Conservation (phyloP, 2,329 filamentous ascomycete genomes). For the Paraphaeosphaeria sporulosa region DNA sequence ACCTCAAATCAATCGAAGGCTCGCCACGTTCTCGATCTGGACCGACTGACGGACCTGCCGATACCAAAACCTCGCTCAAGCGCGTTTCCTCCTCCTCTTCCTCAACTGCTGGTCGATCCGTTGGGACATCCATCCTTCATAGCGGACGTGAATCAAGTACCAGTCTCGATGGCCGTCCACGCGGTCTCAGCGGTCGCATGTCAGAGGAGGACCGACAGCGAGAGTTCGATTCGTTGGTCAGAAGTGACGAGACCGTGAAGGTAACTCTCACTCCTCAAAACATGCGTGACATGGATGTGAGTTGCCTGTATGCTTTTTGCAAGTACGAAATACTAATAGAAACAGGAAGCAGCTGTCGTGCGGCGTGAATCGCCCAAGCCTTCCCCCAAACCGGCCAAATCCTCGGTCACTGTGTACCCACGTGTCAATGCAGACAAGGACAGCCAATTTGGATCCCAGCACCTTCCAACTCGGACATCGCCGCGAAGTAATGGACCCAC, state of each 20-base stretch:
- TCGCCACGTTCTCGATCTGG: slow-evolving; percentile 28
- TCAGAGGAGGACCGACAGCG: slow-evolving; percentile 50
- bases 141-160: slow-evolving; percentile 43
- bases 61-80: slow-evolving; percentile 35
- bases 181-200: slow-evolving; percentile 40
- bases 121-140: slow-evolving; percentile 41
- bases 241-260: slow-evolving; percentile 58
- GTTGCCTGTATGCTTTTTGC: slow-evolving; percentile 23
- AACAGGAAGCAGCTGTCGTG: slow-evolving; percentile 30
- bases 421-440: slow-evolving; percentile 39
- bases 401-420: slow-evolving; percentile 43
- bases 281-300: slow-evolving; percentile 55
- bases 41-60: slow-evolving; percentile 28
- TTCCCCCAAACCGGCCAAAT: slow-evolving; percentile 18
- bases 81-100: slow-evolving; percentile 40
- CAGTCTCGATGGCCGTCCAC: slow-evolving; percentile 37
- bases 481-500: slow-evolving; percentile 33
- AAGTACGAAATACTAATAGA: slow-evolving; percentile 18
- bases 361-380: slow-evolving; percentile 30
- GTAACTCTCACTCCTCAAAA: slow-evolving; percentile 58
- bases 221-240: slow-evolving; percentile 58
- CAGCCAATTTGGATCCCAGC: slow-evolving; percentile 37
- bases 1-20: slow-evolving; percentile 33
- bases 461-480: slow-evolving; percentile 32
- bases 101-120: slow-evolving; percentile 40